A percentile compares a stretch with the other conserved stretches of the same genome.
These are phyloP conservation scores for Neurospora sublineolata DNA, from an alignment of 495 filamentous ascomycete genomes.

Conservation along the genomic window DNA sequence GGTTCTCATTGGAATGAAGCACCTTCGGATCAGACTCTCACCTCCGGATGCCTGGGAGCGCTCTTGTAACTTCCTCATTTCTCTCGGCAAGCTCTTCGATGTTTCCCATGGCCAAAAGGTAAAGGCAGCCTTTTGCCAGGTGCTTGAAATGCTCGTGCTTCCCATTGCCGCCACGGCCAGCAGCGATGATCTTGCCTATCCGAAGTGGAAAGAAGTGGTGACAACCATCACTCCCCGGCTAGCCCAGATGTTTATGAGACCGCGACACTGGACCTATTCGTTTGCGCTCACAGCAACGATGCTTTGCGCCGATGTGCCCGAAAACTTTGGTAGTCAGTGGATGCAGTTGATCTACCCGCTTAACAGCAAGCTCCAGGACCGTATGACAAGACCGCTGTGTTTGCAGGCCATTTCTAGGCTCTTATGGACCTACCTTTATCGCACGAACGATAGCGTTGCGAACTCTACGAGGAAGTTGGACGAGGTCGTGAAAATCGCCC, in stretches of 20 bases:
- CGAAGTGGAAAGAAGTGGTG: slow-evolving; percentile 78
- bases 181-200: slow-evolving; percentile 58
- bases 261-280: slow-evolving; percentile 76
- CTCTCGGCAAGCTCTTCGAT: slow-evolving; percentile 68
- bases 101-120: slow-evolving; percentile 75
- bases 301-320: slow-evolving; percentile 75
- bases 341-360: slow-evolving; percentile 63
- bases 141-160: slow-evolving; percentile 77
- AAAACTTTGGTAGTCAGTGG: slow-evolving; percentile 78
- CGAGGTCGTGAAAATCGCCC: slow-evolving; percentile 69
- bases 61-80: slow-evolving; percentile 78
- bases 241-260: slow-evolving; percentile 74
- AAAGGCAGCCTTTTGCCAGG: slow-evolving; percentile 88
- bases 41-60: slow-evolving; percentile 69
- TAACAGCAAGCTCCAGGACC: slow-evolving; percentile 71
- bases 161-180: slow-evolving; percentile 70
- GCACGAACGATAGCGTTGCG: slow-evolving; percentile 55
- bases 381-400: slow-evolving; percentile 63
- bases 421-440: slow-evolving; percentile 93
- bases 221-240: slow-evolving; percentile 63
- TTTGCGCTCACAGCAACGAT: slow-evolving; percentile 78
- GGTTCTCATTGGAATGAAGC: slow-evolving; percentile 80
- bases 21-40: slow-evolving; percentile 61
- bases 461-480: slow-evolving; percentile 69
- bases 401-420: slow-evolving; percentile 83